Evolutionary conservation across 257 asterid species (phyloP).

Genomic region (Knoxia roxburghii): DNA sequence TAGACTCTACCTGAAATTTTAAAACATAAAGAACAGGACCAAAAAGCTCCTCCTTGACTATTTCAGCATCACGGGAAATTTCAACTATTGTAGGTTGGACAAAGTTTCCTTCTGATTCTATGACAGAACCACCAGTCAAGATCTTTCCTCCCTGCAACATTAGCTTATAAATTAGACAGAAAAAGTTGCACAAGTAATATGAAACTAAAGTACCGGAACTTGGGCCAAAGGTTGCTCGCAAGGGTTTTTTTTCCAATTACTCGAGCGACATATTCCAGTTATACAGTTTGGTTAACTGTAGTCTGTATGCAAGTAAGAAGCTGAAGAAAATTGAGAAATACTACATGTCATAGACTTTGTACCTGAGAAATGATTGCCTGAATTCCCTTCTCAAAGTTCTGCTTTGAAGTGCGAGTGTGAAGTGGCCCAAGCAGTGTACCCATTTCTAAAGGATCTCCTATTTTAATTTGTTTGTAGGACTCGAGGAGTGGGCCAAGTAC

Average conservation of each 20-base stretch:
- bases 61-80: slow-evolving; percentile 55
- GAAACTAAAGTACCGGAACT: background rate
- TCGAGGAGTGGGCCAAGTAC: slow-evolving; percentile 69
- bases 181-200: background rate
- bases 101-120: slow-evolving; percentile 76
- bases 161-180: background rate
- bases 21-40: slow-evolving; percentile 96
- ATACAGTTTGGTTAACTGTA: too few species aligned
- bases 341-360: slow-evolving; percentile 2
- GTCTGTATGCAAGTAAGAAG: too few species aligned
- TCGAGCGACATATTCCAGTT: too few species aligned
- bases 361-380: slow-evolving; percentile 81
- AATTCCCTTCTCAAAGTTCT: slow-evolving; percentile 73
- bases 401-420: slow-evolving; percentile 66
- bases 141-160: slow-evolving; percentile 79
- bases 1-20: slow-evolving; percentile 66
- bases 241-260: too few species aligned
- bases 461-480: slow-evolving; percentile 81
- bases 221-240: too few species aligned
- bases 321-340: background rate
- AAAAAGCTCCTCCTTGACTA: slow-evolving; percentile 91
- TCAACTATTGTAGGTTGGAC: slow-evolving; percentile 96
- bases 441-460: slow-evolving; percentile 88
- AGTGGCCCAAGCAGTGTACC: slow-evolving; percentile 92
- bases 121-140: slow-evolving; percentile 60